Conservation (phyloP, 768 basidiomycete genomes). For the Leccinum variicolor region DNA sequence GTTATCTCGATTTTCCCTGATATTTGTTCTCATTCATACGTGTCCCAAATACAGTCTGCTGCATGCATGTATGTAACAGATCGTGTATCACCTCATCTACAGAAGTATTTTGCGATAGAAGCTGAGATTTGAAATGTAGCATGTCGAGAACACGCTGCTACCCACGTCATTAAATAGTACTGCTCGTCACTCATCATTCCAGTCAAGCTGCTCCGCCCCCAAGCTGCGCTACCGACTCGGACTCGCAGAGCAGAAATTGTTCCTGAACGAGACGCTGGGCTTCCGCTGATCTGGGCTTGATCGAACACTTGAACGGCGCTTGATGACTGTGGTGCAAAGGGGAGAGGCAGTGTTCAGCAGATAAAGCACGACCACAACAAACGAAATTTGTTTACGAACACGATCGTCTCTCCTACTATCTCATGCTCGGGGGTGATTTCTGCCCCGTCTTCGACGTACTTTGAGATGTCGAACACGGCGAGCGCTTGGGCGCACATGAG, state of each 20-base stretch:
- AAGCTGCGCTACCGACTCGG: no score
- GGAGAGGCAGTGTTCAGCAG: background rate
- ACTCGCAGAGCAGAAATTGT: background rate
- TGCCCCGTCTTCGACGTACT: constrained; percentile 37
- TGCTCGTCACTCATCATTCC: background rate
- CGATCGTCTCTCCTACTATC: constrained; percentile 7
- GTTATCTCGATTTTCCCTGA: no score
- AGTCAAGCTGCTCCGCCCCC: background rate
- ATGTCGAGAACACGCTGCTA: no score
- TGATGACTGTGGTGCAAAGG: background rate
- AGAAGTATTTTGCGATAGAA: no score
- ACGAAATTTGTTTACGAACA: constrained; percentile 1
- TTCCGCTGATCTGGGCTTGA: background rate
- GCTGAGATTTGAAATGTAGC: no score
- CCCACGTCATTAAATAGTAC: no score
- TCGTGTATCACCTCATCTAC: no score
- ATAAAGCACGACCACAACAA: background rate
- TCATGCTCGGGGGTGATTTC: constrained; percentile 45
- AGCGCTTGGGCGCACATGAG: no score
- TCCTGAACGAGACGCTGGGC: background rate
- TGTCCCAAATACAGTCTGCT: no score
- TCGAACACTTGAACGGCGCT: background rate
- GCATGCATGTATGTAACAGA: no score
- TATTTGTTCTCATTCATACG: no score
- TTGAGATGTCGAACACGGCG: no score